Base-by-base conservation (phyloP, 140 eudicot species). In the Flaveria floridana region DNA sequence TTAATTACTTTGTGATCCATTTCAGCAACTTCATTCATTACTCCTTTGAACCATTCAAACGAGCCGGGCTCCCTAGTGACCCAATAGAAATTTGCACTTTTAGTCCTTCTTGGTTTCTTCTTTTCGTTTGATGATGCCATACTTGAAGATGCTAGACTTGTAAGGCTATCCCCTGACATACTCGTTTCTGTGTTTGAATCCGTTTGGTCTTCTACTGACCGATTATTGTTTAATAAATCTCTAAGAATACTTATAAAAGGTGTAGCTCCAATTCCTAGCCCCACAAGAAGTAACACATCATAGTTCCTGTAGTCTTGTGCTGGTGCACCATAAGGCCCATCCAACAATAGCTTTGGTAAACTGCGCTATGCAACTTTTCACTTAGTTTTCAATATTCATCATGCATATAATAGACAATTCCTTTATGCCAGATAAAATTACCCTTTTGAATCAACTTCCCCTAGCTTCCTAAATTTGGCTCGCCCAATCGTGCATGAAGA, bases 241-340 rank as follows among this genome's bases (percentile, higher is more conserved):
- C 87, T 84, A 41, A 95, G 95, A 83, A 95, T 91, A 41, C 99
- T 95, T 79, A 95, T 87, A 72, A 95, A 95, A 28, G 99, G 98
- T 15, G 98, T 93, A n/a, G 98, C 98, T 71, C 98, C 98, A 52
- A 93, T 93, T 73, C 98, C 98, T 55, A 93, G 85, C 41, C 98
- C 98, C 48, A 93, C 96, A 19, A 93, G 94, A 74, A 93, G 99
- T 72, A 95, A 47, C 37, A 91, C 96, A 59, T 95, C 98, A 55
- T 93, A 93, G 80, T 93, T 90, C 39, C 83, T 87, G 89, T 93
- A 93, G 71, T 93, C 96, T 76, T 93, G 98, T 18, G 98, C 98
- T 71, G 98, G 97, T 63, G 98, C 97, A 46, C 99, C 99, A 41
- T 89, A 95, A 39, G 99, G 98, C 65, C 98, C 98, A 65, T 93